Conservation (phyloP, 345 rosid species). For the Pugionium dolabratum region DNA sequence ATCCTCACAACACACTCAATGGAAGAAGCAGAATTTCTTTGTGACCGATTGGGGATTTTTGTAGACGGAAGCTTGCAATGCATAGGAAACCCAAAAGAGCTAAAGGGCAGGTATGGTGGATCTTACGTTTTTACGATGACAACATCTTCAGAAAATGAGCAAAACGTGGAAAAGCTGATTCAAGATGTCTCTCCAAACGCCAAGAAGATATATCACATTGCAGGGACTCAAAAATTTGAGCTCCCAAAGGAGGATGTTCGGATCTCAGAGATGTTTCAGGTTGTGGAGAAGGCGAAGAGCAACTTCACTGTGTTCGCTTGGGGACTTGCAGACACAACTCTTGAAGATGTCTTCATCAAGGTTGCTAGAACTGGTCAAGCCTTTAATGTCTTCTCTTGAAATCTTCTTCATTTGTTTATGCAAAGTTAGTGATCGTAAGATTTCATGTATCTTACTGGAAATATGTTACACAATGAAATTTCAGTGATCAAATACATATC, state of each 20-base stretch:
- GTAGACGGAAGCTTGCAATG: constrained; percentile 90
- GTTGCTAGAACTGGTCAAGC: constrained; percentile 64
- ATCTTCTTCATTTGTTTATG: constrained; percentile 12
- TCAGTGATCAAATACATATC: too few species aligned
- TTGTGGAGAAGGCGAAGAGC: constrained; percentile 78
- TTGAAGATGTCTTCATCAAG: constrained; percentile 98
- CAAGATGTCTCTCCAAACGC: constrained; percentile 63
- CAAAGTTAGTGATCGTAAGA: background rate
- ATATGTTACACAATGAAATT: too few species aligned
- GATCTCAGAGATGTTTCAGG: constrained; percentile 72
- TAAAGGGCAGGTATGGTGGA: constrained; percentile 87
- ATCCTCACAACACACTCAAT: constrained; percentile 94
- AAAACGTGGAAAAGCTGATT: constrained; percentile 67
- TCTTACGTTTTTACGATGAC: constrained; percentile 86
- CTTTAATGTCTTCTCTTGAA: constrained; percentile 54
- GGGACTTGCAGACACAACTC: constrained; percentile 92
- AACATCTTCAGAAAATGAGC: constrained; percentile 59
- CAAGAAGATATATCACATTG: constrained; percentile 69
- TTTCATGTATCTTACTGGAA: background rate
- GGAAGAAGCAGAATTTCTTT: constrained; percentile 96
- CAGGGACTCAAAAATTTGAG: constrained; percentile 97
- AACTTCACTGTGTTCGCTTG: constrained; percentile 80
- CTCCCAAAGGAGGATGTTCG: constrained; percentile 76
- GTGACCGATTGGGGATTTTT: constrained; percentile 87
- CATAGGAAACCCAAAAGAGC: constrained; percentile 90